phyloP scores from a whole-genome alignment of 2,329 filamentous ascomycete genomes.

The Plectosphaerella cucumerina region DNA sequence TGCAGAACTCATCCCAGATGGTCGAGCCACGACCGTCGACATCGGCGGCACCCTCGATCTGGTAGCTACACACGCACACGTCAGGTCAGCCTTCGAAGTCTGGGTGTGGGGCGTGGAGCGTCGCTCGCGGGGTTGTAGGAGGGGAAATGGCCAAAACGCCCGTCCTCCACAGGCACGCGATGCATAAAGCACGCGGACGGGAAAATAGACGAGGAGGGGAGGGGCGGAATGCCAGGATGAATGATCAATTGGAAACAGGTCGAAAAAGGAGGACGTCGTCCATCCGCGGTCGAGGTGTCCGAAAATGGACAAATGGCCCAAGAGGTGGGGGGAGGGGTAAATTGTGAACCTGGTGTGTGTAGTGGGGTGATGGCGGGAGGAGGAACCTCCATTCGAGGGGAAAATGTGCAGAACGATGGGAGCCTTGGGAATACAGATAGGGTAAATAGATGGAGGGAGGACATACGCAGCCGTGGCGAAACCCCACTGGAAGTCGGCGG shows the following conservation, averaged over 20 bases:
- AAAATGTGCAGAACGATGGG: neutral
- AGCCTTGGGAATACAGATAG: neutral
- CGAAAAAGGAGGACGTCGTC: neutral
- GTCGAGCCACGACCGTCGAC: constrained; percentile 76
- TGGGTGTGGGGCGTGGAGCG: neutral
- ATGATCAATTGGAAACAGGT: neutral
- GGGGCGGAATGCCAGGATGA: too few relatives aligned
- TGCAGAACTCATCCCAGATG: constrained; percentile 90
- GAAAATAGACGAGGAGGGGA: too few relatives aligned
- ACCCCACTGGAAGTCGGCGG: constrained; percentile 71
- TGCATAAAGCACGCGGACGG: too few relatives aligned
- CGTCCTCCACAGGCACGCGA: too few relatives aligned
- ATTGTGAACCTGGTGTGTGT: neutral
- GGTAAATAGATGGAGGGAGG: neutral
- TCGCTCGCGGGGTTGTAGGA: too few relatives aligned
- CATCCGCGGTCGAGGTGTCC: neutral
- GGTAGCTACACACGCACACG: constrained; percentile 56
- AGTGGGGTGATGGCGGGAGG: neutral
- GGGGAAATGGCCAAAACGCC: too few relatives aligned
- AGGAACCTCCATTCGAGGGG: neutral
- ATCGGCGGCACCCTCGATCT: constrained; percentile 74
- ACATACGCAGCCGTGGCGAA: constrained; percentile 73
- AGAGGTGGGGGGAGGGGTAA: neutral
- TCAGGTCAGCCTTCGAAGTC: constrained; percentile 3
- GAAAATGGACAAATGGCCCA: neutral